Base-by-base conservation (phyloP, 192 early-diverging fungal genomes). In the Coemansia sp. region DNA sequence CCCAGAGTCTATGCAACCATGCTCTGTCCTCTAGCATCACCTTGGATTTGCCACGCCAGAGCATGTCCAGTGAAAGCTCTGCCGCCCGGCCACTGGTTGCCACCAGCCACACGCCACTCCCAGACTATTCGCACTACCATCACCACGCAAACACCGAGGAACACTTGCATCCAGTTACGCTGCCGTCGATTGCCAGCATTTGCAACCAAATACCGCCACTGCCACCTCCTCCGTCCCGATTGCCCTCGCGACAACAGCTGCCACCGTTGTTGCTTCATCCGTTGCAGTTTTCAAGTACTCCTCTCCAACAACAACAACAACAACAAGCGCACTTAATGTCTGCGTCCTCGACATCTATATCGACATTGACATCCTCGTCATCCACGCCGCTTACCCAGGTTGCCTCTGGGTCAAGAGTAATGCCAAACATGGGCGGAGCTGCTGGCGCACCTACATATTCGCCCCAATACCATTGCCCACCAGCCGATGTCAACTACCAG, bases 111-210 rank as follows among this genome's bases (percentile, higher is more conserved):
- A 29, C 4, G 14, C 27, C 24, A n/a, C 46, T 29, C 14, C 14
- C 44, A 14, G 44, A 46, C 44, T 46, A 46, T 11, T 27, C 44
- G 44, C 44, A 26, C 22, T 3, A 3, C 10, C 46, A 29, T 24
- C 46, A 24, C 24, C 46, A 50, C 4, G 11, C 24, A 29, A 1
- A 22, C 24, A 14, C 46, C n/a, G 46, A 8, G 5, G 29, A 53
- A 17, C 29, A 53, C 12, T 58, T 50, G 21, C 65, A 60, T 18
- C 60, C 53, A 38, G 54, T 57, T 14, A 74, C 58, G 8, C 65
- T 65, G 15, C 67, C 66, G 48, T 70, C 67, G 0, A 70, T 76
- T 29, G 63, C 74, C 36, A 76, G 60, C 22, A 50, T 76, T 3
- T 76, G 74, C 21, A 52, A 58, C 18, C 52, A 32, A n/a, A 35